Conservation (phyloP, 257 asterid genomes). For the Cruciata laevipes region DNA sequence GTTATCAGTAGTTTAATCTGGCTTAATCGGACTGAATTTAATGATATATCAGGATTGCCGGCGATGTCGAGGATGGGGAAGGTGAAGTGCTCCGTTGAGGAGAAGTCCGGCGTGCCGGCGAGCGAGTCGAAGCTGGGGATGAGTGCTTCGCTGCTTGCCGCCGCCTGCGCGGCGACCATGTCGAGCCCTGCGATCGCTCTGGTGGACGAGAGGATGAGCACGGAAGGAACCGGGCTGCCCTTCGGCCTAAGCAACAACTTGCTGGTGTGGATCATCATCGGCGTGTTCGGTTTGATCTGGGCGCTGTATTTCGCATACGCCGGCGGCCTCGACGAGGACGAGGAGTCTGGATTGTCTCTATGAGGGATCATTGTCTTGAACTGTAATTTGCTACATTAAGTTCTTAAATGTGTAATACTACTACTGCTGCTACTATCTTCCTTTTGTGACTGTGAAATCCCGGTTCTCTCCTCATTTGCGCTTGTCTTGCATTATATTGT, state of each 20-base stretch:
- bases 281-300: constrained; percentile 83
- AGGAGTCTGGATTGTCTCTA: constrained; percentile 88
- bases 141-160: constrained; percentile 50
- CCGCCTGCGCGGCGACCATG: constrained; percentile 53
- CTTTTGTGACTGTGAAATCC: background rate
- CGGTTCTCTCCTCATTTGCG: background rate
- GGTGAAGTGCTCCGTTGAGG: constrained; percentile 62
- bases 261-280: constrained; percentile 72
- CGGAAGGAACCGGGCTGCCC: constrained; percentile 93
- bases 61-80: constrained; percentile 48
- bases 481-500: background rate
- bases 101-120: constrained; percentile 25
- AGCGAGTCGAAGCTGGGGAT: constrained; percentile 47
- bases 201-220: constrained; percentile 96
- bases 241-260: constrained; percentile 90
- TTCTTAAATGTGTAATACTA: constrained; percentile 19
- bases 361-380: constrained; percentile 14
- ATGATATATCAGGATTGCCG: constrained; percentile 42
- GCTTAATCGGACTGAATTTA: background rate
- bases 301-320: constrained; percentile 51
- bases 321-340: constrained; percentile 71
- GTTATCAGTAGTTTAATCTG: background rate
- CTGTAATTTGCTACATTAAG: background rate
- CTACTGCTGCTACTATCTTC: background rate
- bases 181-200: constrained; percentile 85